A percentile compares a stretch with the other conserved stretches of the same genome.
Conservation (phyloP, 306 rosid genomes). For the Oemleria cerasiformis region DNA sequence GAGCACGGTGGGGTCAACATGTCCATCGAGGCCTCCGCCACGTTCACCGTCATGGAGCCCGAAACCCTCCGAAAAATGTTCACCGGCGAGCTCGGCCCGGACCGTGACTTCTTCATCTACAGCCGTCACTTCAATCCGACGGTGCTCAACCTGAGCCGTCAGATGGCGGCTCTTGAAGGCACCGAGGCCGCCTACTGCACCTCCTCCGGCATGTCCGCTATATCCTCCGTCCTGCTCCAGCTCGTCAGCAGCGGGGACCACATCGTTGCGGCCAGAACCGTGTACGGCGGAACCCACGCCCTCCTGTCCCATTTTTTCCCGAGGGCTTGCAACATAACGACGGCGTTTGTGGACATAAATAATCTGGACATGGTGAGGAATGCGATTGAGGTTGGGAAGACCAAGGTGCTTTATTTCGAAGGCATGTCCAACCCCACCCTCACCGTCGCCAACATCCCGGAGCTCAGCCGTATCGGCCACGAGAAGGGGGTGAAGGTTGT, state of each 20-base stretch:
- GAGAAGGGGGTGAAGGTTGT: constrained; percentile 72
- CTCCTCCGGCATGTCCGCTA: constrained; percentile 90
- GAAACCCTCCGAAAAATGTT: constrained; percentile 90
- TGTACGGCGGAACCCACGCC: constrained; percentile 94
- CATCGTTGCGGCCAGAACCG: constrained; percentile 55
- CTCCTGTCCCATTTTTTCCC: constrained; percentile 71
- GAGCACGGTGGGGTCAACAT: constrained; percentile 98
- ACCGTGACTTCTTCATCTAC: constrained; percentile 83
- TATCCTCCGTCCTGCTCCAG: constrained; percentile 59
- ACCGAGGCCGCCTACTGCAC: constrained; percentile 98
- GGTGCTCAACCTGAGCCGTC: constrained; percentile 76
- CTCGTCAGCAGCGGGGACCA: constrained; percentile 61
- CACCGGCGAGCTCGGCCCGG: constrained; percentile 84
- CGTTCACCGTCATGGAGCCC: constrained; percentile 97
- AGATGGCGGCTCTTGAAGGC: constrained; percentile 85
- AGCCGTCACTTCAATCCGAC: constrained; percentile 99
- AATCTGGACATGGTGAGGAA: constrained; percentile 48
- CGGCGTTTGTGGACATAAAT: constrained; percentile 60
- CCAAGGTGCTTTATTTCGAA: constrained; percentile 74
- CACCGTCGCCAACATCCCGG: constrained; percentile 68
- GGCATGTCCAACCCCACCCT: constrained; percentile 72
- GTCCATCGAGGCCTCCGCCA: constrained; percentile 98
- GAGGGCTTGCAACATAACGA: constrained; percentile 48
- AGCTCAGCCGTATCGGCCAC: constrained; percentile 56
- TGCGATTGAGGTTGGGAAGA: constrained; percentile 61